A percentile compares a stretch with the other conserved stretches of the same genome.
These are phyloP conservation scores for Alternaria longipes DNA, from an alignment of 2,329 filamentous ascomycete species.

Conservation along the genomic window DNA sequence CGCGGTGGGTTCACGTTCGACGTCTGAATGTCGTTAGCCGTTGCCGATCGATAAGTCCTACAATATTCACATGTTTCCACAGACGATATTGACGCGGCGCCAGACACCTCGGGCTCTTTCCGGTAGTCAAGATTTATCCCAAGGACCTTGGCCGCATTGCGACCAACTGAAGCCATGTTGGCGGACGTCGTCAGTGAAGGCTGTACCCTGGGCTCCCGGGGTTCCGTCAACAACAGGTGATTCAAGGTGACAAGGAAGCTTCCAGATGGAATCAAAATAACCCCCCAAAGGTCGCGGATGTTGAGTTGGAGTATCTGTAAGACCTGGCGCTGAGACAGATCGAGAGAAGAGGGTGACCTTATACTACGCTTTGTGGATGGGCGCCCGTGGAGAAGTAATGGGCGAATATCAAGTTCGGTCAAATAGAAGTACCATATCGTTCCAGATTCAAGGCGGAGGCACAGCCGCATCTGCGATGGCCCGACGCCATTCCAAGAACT, in stretches of 20 bases:
- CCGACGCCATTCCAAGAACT: constrained; percentile 22
- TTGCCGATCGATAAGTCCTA: background rate
- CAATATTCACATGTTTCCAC: constrained; percentile 50
- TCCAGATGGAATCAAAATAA: background rate
- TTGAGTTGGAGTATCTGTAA: background rate
- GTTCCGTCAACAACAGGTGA: background rate
- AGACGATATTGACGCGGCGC: constrained; percentile 82
- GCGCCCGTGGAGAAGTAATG: constrained; percentile 15
- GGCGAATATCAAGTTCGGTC: constrained; percentile 14
- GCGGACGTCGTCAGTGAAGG: constrained; percentile 3
- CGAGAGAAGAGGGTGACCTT: constrained; percentile 10
- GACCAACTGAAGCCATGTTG: constrained; percentile 67
- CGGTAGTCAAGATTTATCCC: constrained; percentile 81
- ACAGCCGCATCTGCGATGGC: constrained; percentile 30
- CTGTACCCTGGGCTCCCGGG: background rate
- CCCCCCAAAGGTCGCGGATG: background rate
- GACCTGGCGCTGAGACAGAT: constrained; percentile 4
- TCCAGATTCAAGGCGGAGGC: constrained; percentile 28
- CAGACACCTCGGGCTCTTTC: constrained; percentile 73
- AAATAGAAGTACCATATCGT: constrained; percentile 26
- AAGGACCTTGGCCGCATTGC: constrained; percentile 77
- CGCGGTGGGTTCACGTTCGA: constrained; percentile 81
- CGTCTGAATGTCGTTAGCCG: constrained; percentile 69
- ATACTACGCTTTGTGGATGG: constrained; percentile 4
- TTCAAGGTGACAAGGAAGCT: background rate